Evolutionary conservation across 2,329 filamentous ascomycete species (phyloP).

Genomic region (Sporothrix luriei): DNA sequence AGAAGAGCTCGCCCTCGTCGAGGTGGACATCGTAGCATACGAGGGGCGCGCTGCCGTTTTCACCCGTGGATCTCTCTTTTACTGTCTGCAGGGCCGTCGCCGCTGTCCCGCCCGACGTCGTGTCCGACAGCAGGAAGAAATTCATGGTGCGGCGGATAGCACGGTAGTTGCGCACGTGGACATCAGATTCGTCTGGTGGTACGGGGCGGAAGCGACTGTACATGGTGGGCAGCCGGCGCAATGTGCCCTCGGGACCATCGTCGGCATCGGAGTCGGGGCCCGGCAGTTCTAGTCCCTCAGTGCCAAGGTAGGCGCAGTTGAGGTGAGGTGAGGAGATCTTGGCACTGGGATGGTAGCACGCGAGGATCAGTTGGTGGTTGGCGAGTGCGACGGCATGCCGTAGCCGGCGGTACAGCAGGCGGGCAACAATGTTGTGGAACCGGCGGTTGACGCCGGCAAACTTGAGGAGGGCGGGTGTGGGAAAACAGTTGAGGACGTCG

Average conservation of each 20-base stretch:
- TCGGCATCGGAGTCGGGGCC: constrained; percentile 39
- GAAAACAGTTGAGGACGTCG: constrained; percentile 40
- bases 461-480: constrained; percentile 39
- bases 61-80: background rate
- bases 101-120: constrained; percentile 6
- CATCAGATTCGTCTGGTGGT: constrained; percentile 52
- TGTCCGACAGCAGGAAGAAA: constrained; percentile 34
- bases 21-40: constrained; percentile 65
- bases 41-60: constrained; percentile 20
- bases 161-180: constrained; percentile 36
- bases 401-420: constrained; percentile 42
- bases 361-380: constrained; percentile 70
- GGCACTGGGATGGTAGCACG: constrained; percentile 74
- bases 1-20: constrained; percentile 71
- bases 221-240: constrained; percentile 54
- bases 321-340: constrained; percentile 70
- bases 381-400: constrained; percentile 56
- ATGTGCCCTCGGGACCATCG: constrained; percentile 42
- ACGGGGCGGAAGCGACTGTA: constrained; percentile 74
- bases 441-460: constrained; percentile 40
- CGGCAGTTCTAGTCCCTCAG: constrained; percentile 56
- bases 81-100: background rate
- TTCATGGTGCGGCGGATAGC: constrained; percentile 29
- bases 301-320: constrained; percentile 66
- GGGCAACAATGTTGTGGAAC: constrained; percentile 41